Evolutionary conservation across 805 yeast genomes (phyloP), one percentile per base, ranked within the genome.

Genomic region (Yarrowia alimentaria): DNA sequence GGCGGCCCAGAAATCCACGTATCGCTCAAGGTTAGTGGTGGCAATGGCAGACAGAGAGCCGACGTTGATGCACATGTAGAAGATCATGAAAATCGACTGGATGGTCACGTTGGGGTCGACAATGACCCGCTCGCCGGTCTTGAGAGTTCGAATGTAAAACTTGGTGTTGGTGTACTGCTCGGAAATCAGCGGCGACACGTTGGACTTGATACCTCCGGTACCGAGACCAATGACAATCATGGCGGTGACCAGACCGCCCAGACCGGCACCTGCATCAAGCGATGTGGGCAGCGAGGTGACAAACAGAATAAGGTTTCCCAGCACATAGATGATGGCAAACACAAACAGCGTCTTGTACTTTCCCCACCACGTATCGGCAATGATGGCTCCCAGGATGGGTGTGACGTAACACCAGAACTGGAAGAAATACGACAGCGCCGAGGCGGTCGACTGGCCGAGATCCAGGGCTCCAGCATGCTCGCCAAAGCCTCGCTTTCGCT

Each of bases 401-500:
- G 91, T 83, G 38, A 84, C 72, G 64, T 83, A 84, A 61, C 88
- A 81, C 83, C 87, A 81, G 64, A 85, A 85, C 62, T 83, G 87
- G 73, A 84, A 80, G 60, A 84, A 79, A 64, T 83, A 79, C 13
- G 85, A 76, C 55, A 85, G 72, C 24, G 85, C 89, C 28, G 85
- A 80, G 21, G 93, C 87, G 56, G 80, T 78, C 53, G 73, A 73
- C 53, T 76, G 70, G 51, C 82, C 80, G 58, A 82, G 71, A 40
- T 75, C 74, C 54, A 85, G 72, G 9, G 81, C 79, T 65, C 88
- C 75, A 61, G 75, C 58, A 60, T 67, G 64, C 29, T 53, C 56
- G 16, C 58, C 37, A n/a, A 55, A 49, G 12, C 37, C 38, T 38
- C 53, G 35, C 25, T 40, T 20, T 22, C 37, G 29, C 64, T 82